Evolutionary conservation across 106 monocot species (phyloP).

Genomic region (Phalaenopsis aphrodite): DNA sequence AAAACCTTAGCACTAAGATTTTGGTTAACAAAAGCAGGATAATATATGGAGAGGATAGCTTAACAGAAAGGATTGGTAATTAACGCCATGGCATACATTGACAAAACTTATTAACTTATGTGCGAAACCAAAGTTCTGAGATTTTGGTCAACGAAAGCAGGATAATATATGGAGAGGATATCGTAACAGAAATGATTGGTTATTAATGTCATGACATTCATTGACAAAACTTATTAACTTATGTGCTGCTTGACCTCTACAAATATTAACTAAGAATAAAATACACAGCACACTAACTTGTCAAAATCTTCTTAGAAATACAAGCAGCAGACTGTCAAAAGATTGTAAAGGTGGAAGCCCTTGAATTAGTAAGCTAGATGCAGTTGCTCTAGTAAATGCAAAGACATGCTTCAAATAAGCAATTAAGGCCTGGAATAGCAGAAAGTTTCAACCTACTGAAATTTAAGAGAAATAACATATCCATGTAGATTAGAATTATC

Average conservation of each 20-base stretch:
- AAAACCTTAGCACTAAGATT: neutral
- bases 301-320: neutral
- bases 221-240: neutral
- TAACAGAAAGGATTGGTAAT: neutral
- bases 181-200: neutral
- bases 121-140: neutral
- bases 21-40: neutral
- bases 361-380: neutral
- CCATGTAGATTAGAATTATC: neutral
- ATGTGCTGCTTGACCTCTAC: slow-evolving; percentile 1
- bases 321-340: neutral
- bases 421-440: neutral
- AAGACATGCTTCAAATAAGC: neutral
- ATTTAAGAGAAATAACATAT: neutral
- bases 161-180: neutral
- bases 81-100: neutral
- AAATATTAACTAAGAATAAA: neutral
- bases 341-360: neutral
- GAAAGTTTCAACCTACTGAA: neutral
- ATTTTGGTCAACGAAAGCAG: neutral
- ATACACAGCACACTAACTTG: no score
- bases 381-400: neutral
- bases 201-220: neutral
- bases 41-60: neutral
- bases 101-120: neutral